Evolutionary conservation across 176 grass and related monocot genomes (phyloP).

Genomic region (Bothriochloa decipiens): DNA sequence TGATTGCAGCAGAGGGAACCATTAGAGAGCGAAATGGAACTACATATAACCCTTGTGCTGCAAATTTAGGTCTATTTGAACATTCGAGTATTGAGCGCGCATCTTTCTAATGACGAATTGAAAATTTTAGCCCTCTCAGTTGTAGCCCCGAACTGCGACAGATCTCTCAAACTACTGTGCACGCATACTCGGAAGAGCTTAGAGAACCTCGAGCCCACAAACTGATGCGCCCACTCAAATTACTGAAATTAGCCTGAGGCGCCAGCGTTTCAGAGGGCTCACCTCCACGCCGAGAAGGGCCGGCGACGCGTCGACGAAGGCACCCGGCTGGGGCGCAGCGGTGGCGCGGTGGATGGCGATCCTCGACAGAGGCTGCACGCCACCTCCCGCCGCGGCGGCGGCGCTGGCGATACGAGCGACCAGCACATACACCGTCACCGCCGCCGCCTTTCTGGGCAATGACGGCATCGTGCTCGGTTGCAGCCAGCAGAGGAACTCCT

Average conservation of each 20-base stretch:
- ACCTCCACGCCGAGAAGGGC: conserved; percentile 69
- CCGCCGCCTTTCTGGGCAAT: not conserved
- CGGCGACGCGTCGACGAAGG: conserved; percentile 63
- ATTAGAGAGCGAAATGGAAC: not conserved
- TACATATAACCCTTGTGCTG: not conserved
- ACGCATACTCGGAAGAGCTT: not conserved
- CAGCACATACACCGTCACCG: conserved; percentile 32
- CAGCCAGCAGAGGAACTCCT: not conserved
- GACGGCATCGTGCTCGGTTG: conserved; percentile 12
- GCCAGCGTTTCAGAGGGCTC: conserved; percentile 6
- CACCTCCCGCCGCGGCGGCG: not conserved
- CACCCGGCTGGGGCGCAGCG: conserved; percentile 51
- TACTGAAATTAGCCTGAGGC: not conserved
- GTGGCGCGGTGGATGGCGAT: conserved; percentile 72
- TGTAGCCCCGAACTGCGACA: not conserved
- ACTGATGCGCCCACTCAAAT: not conserved
- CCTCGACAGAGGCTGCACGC: conserved; percentile 77
- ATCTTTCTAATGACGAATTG: not conserved
- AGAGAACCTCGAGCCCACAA: not conserved
- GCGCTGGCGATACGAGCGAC: not conserved
- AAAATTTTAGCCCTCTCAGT: not conserved
- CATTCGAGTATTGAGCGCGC: not conserved
- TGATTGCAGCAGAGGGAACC: not conserved
- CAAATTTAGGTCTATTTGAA: not conserved
- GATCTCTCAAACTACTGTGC: not conserved